Evolutionary conservation across 23 red algal species (phyloP), one percentile per base, ranked within the genome.

Genomic region (Chondrus crispus): DNA sequence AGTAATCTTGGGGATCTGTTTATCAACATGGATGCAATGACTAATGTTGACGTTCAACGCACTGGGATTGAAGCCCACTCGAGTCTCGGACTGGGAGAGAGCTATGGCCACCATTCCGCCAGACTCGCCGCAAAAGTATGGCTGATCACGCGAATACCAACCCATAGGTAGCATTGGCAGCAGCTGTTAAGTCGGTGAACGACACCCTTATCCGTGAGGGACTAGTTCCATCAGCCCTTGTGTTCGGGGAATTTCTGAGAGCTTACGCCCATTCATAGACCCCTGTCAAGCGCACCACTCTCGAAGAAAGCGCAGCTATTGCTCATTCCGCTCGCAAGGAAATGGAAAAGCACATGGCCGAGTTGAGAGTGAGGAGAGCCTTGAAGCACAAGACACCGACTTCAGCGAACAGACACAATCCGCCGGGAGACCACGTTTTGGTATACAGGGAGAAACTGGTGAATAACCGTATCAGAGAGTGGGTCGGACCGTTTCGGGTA

Each of bases 391-490:
- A 10, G 19, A 40, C 66, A 10, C 49, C 53, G 66, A 13, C 48
- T 85, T 26, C 52, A 11, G 74, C 74, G 32, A 41, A 80, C 74
- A 33, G 12, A 24, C 19, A 18, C 14, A 52, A 13, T 33, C 9
- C 13, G 29, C 80, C 80, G 13, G 55, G 55, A 70, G 53, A 37
- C 66, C 22, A 85, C 11, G 80, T 68, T 60, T 33, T 85, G 19
- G 49, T 85, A 18, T 85, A 51, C 53, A 85, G 80, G 39, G 80
- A 85, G 37, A 85, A 66, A 30, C 10, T 64, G 52, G 52, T 85
- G 11, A 26, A 12, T 40, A 85, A 40, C 80, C 80, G 37, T 16
- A 85, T 85, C 16, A 51, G 53, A 37, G 80, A 85, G 66, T 85
- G 80, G 80, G 18, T 68, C 19, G 80, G 80, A 85, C 80, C 80